These are phyloP conservation scores for Solanum piurae DNA, from an alignment of 257 asterid genomes.

Conservation along the genomic window DNA sequence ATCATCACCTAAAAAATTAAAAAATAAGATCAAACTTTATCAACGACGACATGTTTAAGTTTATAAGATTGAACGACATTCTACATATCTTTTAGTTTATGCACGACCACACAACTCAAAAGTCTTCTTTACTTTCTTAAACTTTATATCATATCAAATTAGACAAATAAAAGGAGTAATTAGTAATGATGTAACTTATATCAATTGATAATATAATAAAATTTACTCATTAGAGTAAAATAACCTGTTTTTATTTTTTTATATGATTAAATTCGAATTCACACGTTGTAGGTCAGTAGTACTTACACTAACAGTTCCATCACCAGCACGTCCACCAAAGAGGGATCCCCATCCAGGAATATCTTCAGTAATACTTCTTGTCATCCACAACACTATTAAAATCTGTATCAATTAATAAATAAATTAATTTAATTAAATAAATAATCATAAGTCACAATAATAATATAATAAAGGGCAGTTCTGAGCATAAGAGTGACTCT, in stretches of 20 bases:
- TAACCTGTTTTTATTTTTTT: no score
- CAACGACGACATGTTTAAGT: background rate
- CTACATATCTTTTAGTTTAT: no score
- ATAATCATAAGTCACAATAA: no score
- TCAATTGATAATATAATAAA: no score
- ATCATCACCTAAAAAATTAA: slow-evolving; percentile 44
- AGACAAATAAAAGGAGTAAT: no score
- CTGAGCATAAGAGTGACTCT: accelerated
- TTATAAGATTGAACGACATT: background rate
- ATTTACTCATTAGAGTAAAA: background rate
- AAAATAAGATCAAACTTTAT: background rate
- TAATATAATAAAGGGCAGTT: background rate
- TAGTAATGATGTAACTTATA: no score
- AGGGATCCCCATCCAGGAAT: slow-evolving; percentile 87
- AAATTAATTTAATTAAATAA: background rate
- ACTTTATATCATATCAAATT: no score
- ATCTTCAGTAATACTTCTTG: slow-evolving; percentile 83
- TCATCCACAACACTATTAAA: slow-evolving; percentile 76
- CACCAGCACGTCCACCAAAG: slow-evolving; percentile 75
- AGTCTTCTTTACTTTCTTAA: no score
- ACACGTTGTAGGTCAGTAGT: accelerated
- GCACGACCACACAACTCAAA: no score
- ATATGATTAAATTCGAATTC: background rate
- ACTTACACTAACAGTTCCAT: slow-evolving; percentile 84
- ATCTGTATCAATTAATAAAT: slow-evolving; percentile 15